Percentiles rank a stretch among this genome's conserved stretches.
These are phyloP conservation scores for Papiliotrema laurentii DNA, from an alignment of 1,284 basidiomycete species.

Conservation along the genomic window DNA sequence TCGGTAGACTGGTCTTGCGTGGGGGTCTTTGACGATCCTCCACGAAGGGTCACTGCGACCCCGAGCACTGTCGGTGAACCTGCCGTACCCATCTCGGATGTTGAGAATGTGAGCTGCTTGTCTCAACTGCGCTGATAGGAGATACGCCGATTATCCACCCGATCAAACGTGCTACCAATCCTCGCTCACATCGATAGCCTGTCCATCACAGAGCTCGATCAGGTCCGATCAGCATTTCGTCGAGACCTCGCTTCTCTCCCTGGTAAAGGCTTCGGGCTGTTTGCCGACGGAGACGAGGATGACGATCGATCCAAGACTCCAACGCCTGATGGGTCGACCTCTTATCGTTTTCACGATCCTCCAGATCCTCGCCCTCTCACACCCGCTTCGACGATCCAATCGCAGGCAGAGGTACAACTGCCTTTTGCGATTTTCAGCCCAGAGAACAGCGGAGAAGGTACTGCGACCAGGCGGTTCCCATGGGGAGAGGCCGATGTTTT, in stretches of 20 bases:
- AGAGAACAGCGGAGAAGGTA: slow-evolving; percentile 7
- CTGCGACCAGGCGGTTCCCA: slow-evolving; percentile 19
- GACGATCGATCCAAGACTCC: slow-evolving; percentile 4
- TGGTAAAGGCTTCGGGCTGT: slow-evolving; percentile 22
- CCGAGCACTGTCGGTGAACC: not conserved
- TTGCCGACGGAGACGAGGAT: slow-evolving; percentile 9
- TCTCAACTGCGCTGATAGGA: slow-evolving; percentile 4
- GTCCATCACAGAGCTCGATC: slow-evolving; percentile 25
- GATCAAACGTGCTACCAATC: slow-evolving; percentile 40
- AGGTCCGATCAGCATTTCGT: slow-evolving; percentile 20
- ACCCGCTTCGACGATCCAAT: slow-evolving; percentile 1
- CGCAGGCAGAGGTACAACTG: not conserved
- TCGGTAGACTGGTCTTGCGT: slow-evolving; percentile 29
- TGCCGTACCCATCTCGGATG: slow-evolving; percentile 9
- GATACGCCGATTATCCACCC: slow-evolving; percentile 30
- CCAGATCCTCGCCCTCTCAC: slow-evolving; percentile 4
- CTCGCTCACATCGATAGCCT: slow-evolving; percentile 36
- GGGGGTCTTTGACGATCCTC: slow-evolving; percentile 19
- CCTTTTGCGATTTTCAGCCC: slow-evolving; percentile 26
- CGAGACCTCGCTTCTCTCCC: slow-evolving; percentile 20
- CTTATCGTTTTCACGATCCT: not conserved
- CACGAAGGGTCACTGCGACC: not conserved
- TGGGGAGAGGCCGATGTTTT: slow-evolving; percentile 38
- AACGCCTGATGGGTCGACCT: not conserved
- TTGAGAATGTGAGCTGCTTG: slow-evolving; percentile 20